phyloP scores from a whole-genome alignment of 2,329 filamentous ascomycete genomes.

The Elsinoe fawcettii region DNA sequence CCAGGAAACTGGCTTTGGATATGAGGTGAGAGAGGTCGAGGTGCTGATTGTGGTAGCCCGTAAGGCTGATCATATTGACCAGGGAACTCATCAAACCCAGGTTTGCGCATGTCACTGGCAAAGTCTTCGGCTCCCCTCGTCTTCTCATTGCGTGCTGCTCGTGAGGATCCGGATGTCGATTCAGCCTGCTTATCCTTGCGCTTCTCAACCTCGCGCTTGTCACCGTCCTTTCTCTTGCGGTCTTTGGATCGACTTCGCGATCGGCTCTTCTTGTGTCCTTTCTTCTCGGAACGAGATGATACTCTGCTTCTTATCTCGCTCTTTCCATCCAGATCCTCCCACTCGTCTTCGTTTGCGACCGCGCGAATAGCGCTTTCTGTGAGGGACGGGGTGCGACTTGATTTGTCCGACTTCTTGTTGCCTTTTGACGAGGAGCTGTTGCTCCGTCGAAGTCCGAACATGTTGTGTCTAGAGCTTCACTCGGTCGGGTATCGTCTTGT shows the following conservation, averaged over 20 bases:
- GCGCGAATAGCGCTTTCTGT: constrained; percentile 30
- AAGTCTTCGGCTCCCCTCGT: constrained; percentile 17
- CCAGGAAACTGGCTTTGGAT: constrained; percentile 49
- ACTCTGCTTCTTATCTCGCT: constrained; percentile 25
- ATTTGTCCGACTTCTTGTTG: constrained; percentile 21
- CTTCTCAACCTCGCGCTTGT: constrained; percentile 1
- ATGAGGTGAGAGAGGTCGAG: constrained; percentile 24
- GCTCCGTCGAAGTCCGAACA: constrained; percentile 18
- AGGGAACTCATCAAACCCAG: constrained; percentile 28
- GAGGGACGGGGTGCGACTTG: constrained; percentile 21
- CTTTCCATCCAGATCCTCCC: constrained; percentile 25
- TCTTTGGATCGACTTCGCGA: constrained; percentile 26
- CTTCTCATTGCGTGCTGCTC: constrained; percentile 19
- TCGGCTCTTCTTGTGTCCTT: constrained; percentile 23
- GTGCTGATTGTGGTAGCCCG: constrained; percentile 17
- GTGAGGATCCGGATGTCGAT: background rate
- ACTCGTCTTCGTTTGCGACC: constrained; percentile 25
- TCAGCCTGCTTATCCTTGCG: constrained; percentile 17
- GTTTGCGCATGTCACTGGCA: constrained; percentile 15
- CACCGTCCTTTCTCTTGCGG: constrained; percentile 20
- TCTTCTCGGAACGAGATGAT: constrained; percentile 21
- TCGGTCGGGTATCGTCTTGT: background rate
- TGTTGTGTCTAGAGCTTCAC: background rate
- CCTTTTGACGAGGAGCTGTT: constrained; percentile 26
- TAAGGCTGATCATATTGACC: constrained; percentile 23